Percentiles rank a stretch among this genome's conserved stretches.
phyloP scores from a whole-genome alignment of 176 grass and related monocot genomes.

The Cenchrus purpureus region DNA sequence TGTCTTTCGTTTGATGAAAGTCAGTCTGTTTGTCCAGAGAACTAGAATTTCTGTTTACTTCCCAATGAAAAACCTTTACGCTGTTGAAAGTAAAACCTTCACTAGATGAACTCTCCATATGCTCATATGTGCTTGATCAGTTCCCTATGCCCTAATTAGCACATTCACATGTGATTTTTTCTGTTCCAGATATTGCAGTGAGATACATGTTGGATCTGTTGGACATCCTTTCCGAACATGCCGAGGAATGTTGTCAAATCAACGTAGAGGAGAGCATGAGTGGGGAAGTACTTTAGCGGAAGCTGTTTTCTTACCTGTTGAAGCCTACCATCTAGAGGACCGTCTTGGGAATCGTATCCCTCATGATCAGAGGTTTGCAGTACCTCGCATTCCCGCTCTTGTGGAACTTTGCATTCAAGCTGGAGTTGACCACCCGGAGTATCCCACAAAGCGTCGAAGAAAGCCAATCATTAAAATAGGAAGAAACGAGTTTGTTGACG shows the following conservation, averaged over 20 bases:
- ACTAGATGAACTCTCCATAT: constrained; percentile 8
- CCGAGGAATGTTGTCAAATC: constrained; percentile 65
- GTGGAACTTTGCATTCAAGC: constrained; percentile 94
- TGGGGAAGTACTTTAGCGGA: constrained; percentile 73
- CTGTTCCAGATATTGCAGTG: constrained; percentile 74
- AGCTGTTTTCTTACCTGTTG: constrained; percentile 79
- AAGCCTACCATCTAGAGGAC: constrained; percentile 82
- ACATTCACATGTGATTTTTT: constrained; percentile 6
- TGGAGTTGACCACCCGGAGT: constrained; percentile 74
- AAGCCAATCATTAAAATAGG: constrained; percentile 77
- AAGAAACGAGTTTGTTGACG: constrained; percentile 84
- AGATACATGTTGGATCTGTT: constrained; percentile 78
- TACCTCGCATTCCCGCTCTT: constrained; percentile 71
- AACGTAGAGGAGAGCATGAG: constrained; percentile 77
- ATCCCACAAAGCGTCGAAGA: constrained; percentile 79
- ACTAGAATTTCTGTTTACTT: constrained; percentile 8
- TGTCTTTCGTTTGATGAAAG: constrained; percentile 17
- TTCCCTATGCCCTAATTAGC: not conserved
- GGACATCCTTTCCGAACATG: constrained; percentile 90
- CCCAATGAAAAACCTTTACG: not conserved
- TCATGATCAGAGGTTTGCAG: constrained; percentile 80
- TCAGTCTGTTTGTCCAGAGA: not conserved
- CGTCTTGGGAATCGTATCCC: constrained; percentile 75
- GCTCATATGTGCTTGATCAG: not conserved
- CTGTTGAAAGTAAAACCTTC: constrained; percentile 3